These are phyloP conservation scores for Botrytis tulipae DNA, from an alignment of 2,329 filamentous ascomycete species.

Conservation along the genomic window DNA sequence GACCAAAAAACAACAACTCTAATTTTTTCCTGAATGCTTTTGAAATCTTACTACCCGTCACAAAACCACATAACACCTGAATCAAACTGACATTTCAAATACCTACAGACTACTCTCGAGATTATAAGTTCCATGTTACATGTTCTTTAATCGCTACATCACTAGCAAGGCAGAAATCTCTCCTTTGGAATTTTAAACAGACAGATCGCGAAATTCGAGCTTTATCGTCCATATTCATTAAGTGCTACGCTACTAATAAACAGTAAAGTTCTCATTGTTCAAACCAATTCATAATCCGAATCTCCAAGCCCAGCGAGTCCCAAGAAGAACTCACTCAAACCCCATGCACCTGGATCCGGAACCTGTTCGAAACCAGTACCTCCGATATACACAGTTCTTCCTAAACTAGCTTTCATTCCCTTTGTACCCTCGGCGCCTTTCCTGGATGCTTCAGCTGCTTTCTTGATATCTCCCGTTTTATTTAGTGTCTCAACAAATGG, in stretches of 20 bases:
- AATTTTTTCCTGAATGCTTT: conserved; percentile 20
- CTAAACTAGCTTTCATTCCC: conserved; percentile 87
- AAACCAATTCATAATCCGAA: conserved; percentile 39
- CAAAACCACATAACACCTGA: neutral
- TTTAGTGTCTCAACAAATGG: conserved; percentile 78
- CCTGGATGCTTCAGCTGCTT: conserved; percentile 73
- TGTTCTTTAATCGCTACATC: neutral
- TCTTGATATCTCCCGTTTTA: conserved; percentile 62
- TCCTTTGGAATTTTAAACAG: neutral
- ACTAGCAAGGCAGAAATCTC: neutral
- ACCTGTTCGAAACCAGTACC: conserved; percentile 70
- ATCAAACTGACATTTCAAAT: neutral
- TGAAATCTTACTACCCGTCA: neutral
- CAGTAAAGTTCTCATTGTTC: conserved; percentile 9
- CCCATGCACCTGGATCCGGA: conserved; percentile 75
- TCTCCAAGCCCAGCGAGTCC: conserved; percentile 61
- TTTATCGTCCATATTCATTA: neutral
- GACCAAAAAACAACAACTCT: conserved; percentile 22
- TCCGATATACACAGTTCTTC: conserved; percentile 79
- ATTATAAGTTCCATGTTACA: neutral
- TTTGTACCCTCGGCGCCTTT: conserved; percentile 80
- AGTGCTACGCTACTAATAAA: conserved; percentile 2
- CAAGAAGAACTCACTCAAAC: conserved; percentile 74
- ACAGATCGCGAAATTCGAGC: neutral
- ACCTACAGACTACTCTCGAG: neutral